A percentile compares a stretch with the other conserved stretches of the same genome.
These are phyloP conservation scores for Euphrasia confusa DNA, from an alignment of 257 asterid genomes.

Conservation along the genomic window DNA sequence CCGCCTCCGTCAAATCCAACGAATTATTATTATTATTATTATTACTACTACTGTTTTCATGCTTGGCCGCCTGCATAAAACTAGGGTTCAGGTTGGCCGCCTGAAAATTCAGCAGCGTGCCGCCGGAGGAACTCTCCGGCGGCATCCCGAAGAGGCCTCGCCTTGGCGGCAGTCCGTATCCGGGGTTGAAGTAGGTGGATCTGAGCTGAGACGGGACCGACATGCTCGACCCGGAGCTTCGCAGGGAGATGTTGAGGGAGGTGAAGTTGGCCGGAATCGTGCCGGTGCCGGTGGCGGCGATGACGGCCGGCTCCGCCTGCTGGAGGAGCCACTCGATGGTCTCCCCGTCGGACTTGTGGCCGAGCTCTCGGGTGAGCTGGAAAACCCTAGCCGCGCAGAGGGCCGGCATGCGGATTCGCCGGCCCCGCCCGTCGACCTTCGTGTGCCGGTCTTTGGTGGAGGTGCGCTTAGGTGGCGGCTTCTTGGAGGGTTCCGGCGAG, in stretches of 20 bases:
- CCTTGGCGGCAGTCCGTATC: conserved; percentile 50
- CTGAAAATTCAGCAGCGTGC: conserved; percentile 63
- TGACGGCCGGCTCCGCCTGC: conserved; percentile 94
- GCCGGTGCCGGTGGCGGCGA: conserved; percentile 96
- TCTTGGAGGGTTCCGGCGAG: conserved; percentile 49
- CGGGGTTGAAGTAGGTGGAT: conserved; percentile 56
- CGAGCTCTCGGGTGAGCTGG: conserved; percentile 87
- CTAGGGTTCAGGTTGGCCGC: conserved; percentile 45
- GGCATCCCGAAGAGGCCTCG: conserved; percentile 56
- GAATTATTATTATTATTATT: conserved; percentile 23
- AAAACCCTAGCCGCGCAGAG: conserved; percentile 97
- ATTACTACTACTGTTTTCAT: conserved; percentile 25
- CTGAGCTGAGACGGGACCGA: conserved; percentile 87
- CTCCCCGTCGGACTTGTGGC: conserved; percentile 92
- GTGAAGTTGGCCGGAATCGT: conserved; percentile 95
- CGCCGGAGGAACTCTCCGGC: conserved; percentile 45
- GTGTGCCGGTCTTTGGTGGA: conserved; percentile 94
- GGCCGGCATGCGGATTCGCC: conserved; percentile 97
- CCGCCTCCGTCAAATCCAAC: conserved; percentile 43
- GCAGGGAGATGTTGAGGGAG: conserved; percentile 73
- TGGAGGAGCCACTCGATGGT: conserved; percentile 90
- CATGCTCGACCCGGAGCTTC: conserved; percentile 90
- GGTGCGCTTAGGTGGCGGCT: conserved; percentile 64
- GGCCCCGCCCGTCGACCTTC: conserved; percentile 85
- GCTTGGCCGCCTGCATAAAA: conserved; percentile 56